These are phyloP conservation scores for Fraxinus xanthoxyloides DNA, from an alignment of 305 asterid species.

Conservation along the genomic window DNA sequence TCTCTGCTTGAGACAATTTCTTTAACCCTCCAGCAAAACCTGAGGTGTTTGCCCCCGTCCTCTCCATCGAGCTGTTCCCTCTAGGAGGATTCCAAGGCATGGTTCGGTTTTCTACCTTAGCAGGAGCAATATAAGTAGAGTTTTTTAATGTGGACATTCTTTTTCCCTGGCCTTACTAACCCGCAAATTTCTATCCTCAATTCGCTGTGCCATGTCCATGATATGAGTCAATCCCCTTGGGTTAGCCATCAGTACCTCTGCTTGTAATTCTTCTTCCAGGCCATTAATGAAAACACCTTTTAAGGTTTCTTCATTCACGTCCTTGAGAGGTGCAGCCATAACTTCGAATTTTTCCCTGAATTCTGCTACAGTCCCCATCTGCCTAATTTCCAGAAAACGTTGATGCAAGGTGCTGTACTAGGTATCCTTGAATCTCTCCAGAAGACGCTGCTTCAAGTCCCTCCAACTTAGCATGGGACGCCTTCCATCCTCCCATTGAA, in stretches of 20 bases:
- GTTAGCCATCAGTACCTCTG: not conserved
- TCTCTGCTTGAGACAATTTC: too few species aligned
- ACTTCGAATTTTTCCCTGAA: too few species aligned
- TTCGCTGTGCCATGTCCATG: not conserved
- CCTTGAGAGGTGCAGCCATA: not conserved
- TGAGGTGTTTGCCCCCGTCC: too few species aligned
- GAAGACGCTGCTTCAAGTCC: not conserved
- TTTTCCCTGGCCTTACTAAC: not conserved
- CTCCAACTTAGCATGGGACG: not conserved
- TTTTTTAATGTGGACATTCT: not conserved
- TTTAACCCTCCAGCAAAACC: too few species aligned
- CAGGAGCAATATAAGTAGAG: not conserved
- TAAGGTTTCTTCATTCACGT: not conserved
- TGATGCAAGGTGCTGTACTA: too few species aligned
- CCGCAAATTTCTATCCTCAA: not conserved
- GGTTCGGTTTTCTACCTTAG: not conserved
- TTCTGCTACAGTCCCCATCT: too few species aligned
- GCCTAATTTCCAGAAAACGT: too few species aligned
- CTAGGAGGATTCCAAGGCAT: too few species aligned
- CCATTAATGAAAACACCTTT: too few species aligned
- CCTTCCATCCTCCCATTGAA: not conserved
- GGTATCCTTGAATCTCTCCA: not conserved
- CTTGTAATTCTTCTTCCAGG: too few species aligned
- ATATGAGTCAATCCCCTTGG: not conserved
- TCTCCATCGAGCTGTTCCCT: too few species aligned